Percentiles rank a stretch among this genome's conserved stretches.
phyloP scores from a whole-genome alignment of 2,329 filamentous ascomycete genomes.

The Rugonectria rugulosa region DNA sequence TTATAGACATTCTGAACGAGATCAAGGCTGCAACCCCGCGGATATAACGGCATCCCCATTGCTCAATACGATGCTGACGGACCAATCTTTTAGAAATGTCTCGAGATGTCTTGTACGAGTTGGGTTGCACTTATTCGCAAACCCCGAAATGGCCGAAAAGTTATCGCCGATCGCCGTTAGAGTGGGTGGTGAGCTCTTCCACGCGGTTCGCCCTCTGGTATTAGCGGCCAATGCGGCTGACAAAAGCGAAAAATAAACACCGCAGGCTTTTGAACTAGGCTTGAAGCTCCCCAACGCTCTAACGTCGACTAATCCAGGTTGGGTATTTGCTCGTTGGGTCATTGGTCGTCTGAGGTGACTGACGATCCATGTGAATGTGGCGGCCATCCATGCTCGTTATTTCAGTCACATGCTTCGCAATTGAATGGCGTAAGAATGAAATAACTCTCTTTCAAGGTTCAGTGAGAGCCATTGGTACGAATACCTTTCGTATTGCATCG shows the following conservation, averaged over 20 bases:
- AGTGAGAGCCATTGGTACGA: neutral
- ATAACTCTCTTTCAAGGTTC: neutral
- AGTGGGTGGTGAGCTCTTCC: neutral
- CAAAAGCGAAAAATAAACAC: neutral
- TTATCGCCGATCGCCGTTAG: neutral
- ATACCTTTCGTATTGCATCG: neutral
- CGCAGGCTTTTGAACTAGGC: neutral
- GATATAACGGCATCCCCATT: neutral
- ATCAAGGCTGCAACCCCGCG: neutral
- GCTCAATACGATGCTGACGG: neutral
- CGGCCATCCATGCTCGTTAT: neutral
- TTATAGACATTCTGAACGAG: neutral
- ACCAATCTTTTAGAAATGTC: neutral
- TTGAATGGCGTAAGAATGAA: neutral
- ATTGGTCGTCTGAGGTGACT: neutral
- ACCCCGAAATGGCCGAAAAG: neutral
- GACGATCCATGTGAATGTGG: neutral
- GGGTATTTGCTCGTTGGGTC: neutral
- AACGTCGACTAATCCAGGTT: neutral
- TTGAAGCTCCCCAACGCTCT: too few species aligned
- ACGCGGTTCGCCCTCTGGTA: neutral
- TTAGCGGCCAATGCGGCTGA: neutral
- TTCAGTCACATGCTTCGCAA: neutral
- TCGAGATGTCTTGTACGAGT: neutral
- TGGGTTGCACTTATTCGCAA: neutral